Base-by-base conservation (phyloP, 208 protist genomes). In the Wallacemonas sp. region DNA sequence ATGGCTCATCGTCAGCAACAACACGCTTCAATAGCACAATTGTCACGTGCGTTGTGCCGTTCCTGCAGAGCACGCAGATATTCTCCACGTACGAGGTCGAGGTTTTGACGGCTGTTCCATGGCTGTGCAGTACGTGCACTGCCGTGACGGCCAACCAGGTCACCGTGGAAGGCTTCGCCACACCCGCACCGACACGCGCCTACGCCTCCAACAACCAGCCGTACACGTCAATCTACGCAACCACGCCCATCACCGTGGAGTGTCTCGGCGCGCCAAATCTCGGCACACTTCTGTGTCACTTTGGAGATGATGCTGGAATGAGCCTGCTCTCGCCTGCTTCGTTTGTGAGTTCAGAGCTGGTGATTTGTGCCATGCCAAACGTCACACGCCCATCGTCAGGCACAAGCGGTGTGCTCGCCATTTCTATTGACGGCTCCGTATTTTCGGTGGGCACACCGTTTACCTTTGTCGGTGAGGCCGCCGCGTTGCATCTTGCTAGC, bases 401-500 rank as follows among this genome's bases (percentile, higher is more conserved):
- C 16, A 23, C 3, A 12, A 69, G 45, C 16, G 72, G 72, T 0
- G 59, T 57, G 14, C 12, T 84, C 12, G 20, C 65, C 1, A 72
- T 88, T 2, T 78, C 78, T 1, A 22, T 79, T 1, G 76, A 82
- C 65, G 72, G 75, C 12, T 29, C 25, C 22, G 65, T 74, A 3
- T 80, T 74, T 31, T 74, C 82, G 2, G 20, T 46, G 14, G 26
- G 32, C 3, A 23, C 62, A 14, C 33, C 65, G 2, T 87, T 81
- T 46, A 66, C 63, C 18, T 81, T 88, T 54, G 57, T 88, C 22
- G 82, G 82, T 7, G 59, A 33, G 1, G 69, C 82, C 16, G 16
- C 23, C 1, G 44, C 44, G 10, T 69, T 87, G 29, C 45, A 31
- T 3, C 41, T 73, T 10, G 20, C 44, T 10, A 23, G 52, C 5